Evolutionary conservation across 306 rosid genomes (phyloP), one percentile per base, ranked within the genome.

Genomic region (Datisca glomerata): DNA sequence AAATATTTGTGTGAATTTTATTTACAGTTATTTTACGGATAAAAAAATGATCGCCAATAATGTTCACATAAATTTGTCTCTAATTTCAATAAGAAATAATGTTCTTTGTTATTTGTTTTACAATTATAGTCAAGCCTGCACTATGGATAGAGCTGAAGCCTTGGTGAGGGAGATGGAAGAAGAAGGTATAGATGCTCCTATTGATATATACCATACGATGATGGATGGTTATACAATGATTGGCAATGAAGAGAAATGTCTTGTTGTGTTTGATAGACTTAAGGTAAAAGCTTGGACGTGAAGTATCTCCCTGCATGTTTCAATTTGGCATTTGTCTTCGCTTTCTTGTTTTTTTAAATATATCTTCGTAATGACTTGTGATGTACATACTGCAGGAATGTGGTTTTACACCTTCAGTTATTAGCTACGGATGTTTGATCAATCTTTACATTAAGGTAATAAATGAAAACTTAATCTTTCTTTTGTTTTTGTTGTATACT

Each of bases 81-180:
- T 28, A 8, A 28, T 28, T n/a, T n/a, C 10, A 28, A 28, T 8
- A 28, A 28, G 11, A 28, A 28, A 28, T 4, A 4, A 22, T 27
- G 17, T 18, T 12, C 18, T 18, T 15, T 28, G 21, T 10, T 41
- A 41, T 6, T 41, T 25, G 4, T 16, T 24, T 19, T 18, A 34
- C 49, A 65, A 59, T 56, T 46, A n/a, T 58, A 89, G 97, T 64
- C 97, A 83, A 72, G 34, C 75, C 7, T 56, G 77, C 72, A 70
- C 83, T 58, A 83, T 83, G 93, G 72, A 66, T 57, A 69, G 56
- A 48, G 95, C 97, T 18, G 93, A 89, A 66, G 75, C 72, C 49
- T 74, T 89, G 70, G 94, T 89, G 60, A 76, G 84, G 76, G 91
- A 89, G 59, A 89, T 89, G 95, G 97, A 89, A 80, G 97, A 72